Base-by-base conservation (phyloP, 495 filamentous ascomycete genomes). In the Xylaria flabelliformis region DNA sequence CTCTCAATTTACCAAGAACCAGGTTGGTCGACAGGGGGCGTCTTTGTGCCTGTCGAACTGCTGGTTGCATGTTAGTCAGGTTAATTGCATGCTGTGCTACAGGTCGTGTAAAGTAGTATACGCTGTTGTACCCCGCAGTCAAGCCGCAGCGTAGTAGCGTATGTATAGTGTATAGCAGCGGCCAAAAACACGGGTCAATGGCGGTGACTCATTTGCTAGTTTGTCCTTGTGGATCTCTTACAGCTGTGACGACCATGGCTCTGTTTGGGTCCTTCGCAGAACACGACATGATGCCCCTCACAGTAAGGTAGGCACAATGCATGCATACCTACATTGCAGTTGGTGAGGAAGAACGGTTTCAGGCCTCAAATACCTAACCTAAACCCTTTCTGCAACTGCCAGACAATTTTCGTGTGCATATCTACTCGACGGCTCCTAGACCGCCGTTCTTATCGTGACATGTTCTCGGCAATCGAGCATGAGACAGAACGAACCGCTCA, bases 151-250 rank as follows among this genome's bases (percentile, higher is more conserved):
- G n/a, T 4, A 59, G n/a, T 4, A 59, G n/a, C 13, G 0, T 15
- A 46, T 6, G 19, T 50, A 8, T 19, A 2, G 46, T 21, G 9
- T 41, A 42, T 42, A 39, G 29, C 29, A 39, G 58, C 58, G 29
- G 36, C 29, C 32, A 62, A 39, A 19, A 59, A 17, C 12, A 26
- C 15, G 56, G 56, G 13, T 56, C 10, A 21, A 53, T 32, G 65
- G 29, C 44, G 10, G 50, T 67, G 65, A 67, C 65, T 67, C 65
- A 67, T 67, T 67, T 9, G 21, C 1, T 39, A 17, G 50, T 39
- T 39, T 39, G 36, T 24, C 10, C 10, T 32, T 48, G 46, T 48
- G 44, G 29, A 24, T 10, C 44, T 46, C 63, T 65, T 6, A 21
- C 29, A 36, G 64, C 13, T 12, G 12, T 17, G 21, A 64, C 26